Evolutionary conservation across 257 asterid species (phyloP).

Genomic region (Solanum neorickii): DNA sequence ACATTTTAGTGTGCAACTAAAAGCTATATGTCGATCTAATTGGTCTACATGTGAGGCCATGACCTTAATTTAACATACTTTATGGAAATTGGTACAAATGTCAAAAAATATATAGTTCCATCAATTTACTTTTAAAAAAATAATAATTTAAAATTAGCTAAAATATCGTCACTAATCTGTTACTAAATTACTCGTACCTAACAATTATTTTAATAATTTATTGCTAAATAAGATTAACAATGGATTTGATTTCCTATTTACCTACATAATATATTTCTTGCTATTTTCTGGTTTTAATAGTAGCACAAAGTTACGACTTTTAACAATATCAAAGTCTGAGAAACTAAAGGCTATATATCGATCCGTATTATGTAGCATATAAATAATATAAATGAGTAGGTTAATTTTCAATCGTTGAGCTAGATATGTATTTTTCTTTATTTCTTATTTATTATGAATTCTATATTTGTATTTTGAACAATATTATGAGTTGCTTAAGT

Average conservation of each 20-base stretch:
- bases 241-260: not conserved
- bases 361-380: not conserved
- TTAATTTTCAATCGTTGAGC: not conserved
- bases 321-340: not conserved
- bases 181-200: too few relatives aligned
- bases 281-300: not conserved
- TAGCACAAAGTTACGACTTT: not conserved
- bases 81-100: not conserved
- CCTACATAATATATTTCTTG: not conserved
- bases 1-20: not conserved
- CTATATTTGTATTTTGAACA: not conserved
- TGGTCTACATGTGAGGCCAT: not conserved
- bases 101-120: not conserved
- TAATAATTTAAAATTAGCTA: not conserved
- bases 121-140: too few relatives aligned
- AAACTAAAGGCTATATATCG: not conserved
- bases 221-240: not conserved
- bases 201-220: not conserved
- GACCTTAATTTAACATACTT: not conserved
- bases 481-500: not conserved
- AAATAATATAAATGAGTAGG: not conserved
- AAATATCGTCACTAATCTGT: too few relatives aligned
- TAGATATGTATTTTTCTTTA: not conserved
- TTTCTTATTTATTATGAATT: not conserved
- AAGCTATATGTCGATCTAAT: not conserved